Base-by-base conservation (phyloP, 192 early-diverging fungal genomes). In the Coemansia asiatica region DNA sequence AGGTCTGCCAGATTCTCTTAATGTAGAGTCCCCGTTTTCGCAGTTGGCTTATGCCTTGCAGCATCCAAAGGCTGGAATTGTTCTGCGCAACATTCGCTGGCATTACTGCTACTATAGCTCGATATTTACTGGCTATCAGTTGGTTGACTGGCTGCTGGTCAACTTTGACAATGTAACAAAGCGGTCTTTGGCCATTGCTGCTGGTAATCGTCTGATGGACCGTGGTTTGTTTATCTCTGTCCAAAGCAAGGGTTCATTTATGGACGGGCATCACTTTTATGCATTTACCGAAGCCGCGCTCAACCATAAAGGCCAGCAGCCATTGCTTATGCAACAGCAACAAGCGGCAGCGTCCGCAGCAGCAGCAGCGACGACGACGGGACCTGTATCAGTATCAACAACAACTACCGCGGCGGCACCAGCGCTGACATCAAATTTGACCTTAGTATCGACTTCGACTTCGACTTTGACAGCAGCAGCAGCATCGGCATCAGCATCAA, bases 231-330 rank as follows among this genome's bases (percentile, higher is more conserved):
- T 96, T 65, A 60, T 74, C 15, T 87, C 91, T 38, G 86, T 80
- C 29, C 77, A 82, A 26, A 79, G 75, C 6, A 70, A 78, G n/a
- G 88, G 91, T 53, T 51, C 72, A 21, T 94, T 98, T 63, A 66
- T 95, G 66, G 96, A 98, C 64, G 95, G 95, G 0, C 87, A 90
- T 46, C 93, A 92, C 67, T 96, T 92, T 84, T 98, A 96, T 68
- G 67, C 56, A 60, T 73, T 79, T 48, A 67, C 71, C 7, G 76
- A 79, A 33, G 50, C 68, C 3, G 61, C 67, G 2, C 27, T 66
- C 27, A 50, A 22, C 16, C 54, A 26, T 53, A 62, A 48, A 54
- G 54, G 27, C 44, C 56, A 69, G 44, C 60, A 56, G 28, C 55
- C 28, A 29, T 6, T 55, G 21, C 29, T 26, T 15, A 33, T 33